A percentile compares a stretch with the other conserved stretches of the same genome.
These are phyloP conservation scores for Cenchrus fungigraminus DNA, from an alignment of 176 grass and related monocot genomes.

Conservation along the genomic window DNA sequence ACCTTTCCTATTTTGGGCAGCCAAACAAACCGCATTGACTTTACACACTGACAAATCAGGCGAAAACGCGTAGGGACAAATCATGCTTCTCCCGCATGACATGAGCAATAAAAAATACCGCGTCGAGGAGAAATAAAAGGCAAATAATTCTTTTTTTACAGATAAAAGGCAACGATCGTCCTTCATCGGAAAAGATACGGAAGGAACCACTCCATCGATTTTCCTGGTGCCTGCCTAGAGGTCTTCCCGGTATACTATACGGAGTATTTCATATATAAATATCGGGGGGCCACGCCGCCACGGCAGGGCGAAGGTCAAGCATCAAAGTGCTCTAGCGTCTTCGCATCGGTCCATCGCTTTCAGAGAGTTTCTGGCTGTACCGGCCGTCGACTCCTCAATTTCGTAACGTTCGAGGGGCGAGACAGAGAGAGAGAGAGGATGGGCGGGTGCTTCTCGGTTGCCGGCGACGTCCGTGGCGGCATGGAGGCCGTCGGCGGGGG, in stretches of 20 bases:
- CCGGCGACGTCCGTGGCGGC: constrained; percentile 72
- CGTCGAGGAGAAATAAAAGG: neutral
- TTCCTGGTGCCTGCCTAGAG: no score
- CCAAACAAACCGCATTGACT: no score
- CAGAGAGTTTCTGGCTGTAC: neutral
- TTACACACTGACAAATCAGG: no score
- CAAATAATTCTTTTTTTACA: neutral
- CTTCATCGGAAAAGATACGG: neutral
- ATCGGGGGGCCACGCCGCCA: neutral
- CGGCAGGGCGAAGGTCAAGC: neutral
- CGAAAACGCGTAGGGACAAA: no score
- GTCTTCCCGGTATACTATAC: no score
- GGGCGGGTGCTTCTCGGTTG: constrained; percentile 67
- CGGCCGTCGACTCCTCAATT: neutral
- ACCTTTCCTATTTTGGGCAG: no score
- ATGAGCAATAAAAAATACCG: neutral
- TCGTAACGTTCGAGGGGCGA: neutral
- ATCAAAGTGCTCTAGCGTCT: neutral
- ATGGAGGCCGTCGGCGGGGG: constrained; percentile 70
- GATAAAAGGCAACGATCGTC: neutral
- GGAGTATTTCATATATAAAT: neutral
- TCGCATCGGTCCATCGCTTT: neutral
- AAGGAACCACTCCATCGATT: neutral
- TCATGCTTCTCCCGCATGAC: no score
- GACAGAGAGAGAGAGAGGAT: constrained; percentile 25